These are phyloP conservation scores for Parsonsia alboflavescens DNA, from an alignment of 257 asterid genomes.

Conservation along the genomic window DNA sequence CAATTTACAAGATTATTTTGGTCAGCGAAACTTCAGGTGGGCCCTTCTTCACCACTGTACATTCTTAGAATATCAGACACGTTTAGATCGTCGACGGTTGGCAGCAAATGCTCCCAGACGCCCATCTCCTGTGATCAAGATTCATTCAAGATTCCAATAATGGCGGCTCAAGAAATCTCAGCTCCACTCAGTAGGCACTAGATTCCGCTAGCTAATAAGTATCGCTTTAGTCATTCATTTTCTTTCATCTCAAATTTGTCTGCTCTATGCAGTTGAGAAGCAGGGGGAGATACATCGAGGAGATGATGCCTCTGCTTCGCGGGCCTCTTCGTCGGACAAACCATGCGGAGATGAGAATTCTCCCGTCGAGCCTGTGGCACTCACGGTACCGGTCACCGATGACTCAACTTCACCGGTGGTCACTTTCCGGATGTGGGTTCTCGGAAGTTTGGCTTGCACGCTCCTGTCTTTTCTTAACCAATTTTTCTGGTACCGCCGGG, in stretches of 20 bases:
- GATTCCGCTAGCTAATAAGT: background rate
- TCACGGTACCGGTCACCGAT: conserved; percentile 74
- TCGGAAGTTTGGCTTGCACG: conserved; percentile 59
- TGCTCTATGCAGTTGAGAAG: conserved; percentile 30
- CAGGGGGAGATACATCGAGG: background rate
- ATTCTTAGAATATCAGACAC: no score
- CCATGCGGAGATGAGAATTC: conserved; percentile 39
- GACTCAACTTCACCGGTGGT: conserved; percentile 57
- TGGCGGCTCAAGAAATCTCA: conserved; percentile 22
- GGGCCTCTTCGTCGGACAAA: background rate
- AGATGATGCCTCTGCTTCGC: conserved; percentile 25
- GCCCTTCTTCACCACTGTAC: background rate
- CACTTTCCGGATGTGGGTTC: conserved; percentile 76
- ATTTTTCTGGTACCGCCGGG: conserved; percentile 87
- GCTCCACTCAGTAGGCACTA: conserved; percentile 26
- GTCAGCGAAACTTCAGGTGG: background rate
- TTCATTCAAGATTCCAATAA: background rate
- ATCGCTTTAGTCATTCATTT: background rate
- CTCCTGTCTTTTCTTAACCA: conserved; percentile 86
- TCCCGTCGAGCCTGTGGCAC: conserved; percentile 71
- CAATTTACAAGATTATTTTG: no score
- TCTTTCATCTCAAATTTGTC: background rate
- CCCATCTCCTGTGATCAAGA: background rate
- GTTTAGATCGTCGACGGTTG: conserved; percentile 2
- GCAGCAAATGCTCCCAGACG: background rate